Conservation (phyloP, 306 rosid genomes). For the Corylus heterophylla region DNA sequence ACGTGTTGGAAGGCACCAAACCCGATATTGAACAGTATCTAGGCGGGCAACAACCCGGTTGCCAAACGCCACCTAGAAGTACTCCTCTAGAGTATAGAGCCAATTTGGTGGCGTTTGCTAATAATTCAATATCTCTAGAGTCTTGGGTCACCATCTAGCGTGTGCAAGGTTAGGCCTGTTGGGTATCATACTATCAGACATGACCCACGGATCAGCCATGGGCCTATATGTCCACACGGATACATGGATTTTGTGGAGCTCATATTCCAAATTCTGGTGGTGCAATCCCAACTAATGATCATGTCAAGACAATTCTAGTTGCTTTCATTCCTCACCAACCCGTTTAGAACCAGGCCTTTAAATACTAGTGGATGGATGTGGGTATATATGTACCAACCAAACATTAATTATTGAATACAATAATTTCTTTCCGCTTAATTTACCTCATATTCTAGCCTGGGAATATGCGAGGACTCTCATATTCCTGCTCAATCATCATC, state of each 20-base stretch:
- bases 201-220: not conserved
- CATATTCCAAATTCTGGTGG: not conserved
- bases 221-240: too few relatives aligned
- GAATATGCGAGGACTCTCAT: too few relatives aligned
- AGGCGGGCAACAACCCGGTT: too few relatives aligned
- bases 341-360: not conserved
- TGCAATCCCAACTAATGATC: not conserved
- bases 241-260: not conserved
- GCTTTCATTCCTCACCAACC: conserved; percentile 4
- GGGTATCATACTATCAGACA: not conserved
- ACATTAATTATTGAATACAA: not conserved
- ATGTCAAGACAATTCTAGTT: not conserved
- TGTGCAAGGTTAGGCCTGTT: not conserved
- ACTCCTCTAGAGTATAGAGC: too few relatives aligned
- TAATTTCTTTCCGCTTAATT: not conserved
- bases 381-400: not conserved
- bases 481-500: too few relatives aligned
- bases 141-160: too few relatives aligned
- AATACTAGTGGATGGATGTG: not conserved
- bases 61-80: too few relatives aligned
- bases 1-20: too few relatives aligned
- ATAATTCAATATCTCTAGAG: too few relatives aligned
- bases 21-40: too few relatives aligned
- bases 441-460: too few relatives aligned
- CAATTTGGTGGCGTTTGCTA: too few relatives aligned